Evolutionary conservation across 805 yeast genomes (phyloP), one percentile per base, ranked within the genome.

Genomic region (Ogataea pini): DNA sequence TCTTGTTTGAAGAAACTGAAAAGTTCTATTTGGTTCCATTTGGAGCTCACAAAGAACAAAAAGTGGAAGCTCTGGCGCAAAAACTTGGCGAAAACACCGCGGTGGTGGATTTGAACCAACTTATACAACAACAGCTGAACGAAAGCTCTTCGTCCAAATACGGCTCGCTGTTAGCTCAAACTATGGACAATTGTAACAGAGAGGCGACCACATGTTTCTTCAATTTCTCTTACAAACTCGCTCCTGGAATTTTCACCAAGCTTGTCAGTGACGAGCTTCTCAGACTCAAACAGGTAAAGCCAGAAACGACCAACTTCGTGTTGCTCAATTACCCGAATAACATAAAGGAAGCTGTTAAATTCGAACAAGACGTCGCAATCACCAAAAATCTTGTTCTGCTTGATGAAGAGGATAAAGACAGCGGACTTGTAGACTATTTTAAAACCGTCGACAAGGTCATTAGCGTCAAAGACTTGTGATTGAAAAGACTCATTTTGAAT

Each of bases 351-450:
- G 85, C 89, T 3, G 78, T 83, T 45, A 81, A 79, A 57, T 86
- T 86, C 53, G 94, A 86, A 62, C 86, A 82, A 56, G 88, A 85
- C 49, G 73, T 86, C 22, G 76, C 83, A 2, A 74, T 75, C 8
- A 65, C 77, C 42, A 63, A 71, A 48, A 71, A 73, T 42, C 45
- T 80, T 34, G 64, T 72, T 20, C 54, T 69, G 12, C 56, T 64
- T 50, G 54, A 62, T 19, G 61, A 62, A 3, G 56, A 53, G 1
- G 52, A 57, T 12, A 45, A 71, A 29, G 62, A 68, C n/a, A 78
- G 78, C 46, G 81, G 81, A 49, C 75, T 85, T 12, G 70, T 77
- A 39, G 81, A 80, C 36, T 86, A 86, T 64, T 86, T 82, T 60
- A 75, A 77, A 10, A 83, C 88, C 16, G 91, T 86, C 13, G 75